Evolutionary conservation across 2,329 filamentous ascomycete species (phyloP).

Genomic region (Diaporthe amygdali): DNA sequence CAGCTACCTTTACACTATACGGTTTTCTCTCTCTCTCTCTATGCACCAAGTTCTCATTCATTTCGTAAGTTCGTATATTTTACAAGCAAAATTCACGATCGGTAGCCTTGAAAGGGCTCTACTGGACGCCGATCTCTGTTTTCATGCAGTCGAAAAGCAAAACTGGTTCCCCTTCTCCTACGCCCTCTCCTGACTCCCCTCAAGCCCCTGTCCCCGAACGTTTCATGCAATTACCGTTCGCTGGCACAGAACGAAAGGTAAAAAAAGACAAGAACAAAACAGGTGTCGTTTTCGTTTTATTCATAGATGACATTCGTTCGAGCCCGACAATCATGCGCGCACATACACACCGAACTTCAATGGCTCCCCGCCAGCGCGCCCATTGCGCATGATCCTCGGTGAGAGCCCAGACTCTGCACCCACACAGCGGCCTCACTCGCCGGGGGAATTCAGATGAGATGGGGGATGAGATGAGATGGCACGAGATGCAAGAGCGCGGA

Average conservation of each 20-base stretch:
- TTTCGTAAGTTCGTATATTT: not conserved
- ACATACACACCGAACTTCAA: not conserved
- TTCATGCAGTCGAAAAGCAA: not conserved
- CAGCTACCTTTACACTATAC: too few species aligned
- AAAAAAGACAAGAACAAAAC: not conserved
- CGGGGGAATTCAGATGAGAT: not conserved
- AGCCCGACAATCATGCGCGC: not conserved
- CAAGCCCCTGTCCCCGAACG: not conserved
- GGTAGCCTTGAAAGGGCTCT: not conserved
- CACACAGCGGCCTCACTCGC: not conserved
- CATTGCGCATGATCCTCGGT: not conserved
- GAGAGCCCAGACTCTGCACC: not conserved
- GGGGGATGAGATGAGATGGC: not conserved
- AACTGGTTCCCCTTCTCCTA: not conserved
- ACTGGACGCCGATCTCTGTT: too few species aligned
- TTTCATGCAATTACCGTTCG: not conserved
- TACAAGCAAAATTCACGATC: not conserved
- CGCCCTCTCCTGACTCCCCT: not conserved
- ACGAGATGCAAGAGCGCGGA: not conserved
- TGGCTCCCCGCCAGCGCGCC: not conserved
- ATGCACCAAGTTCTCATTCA: too few species aligned
- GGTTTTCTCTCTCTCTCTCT: not conserved
- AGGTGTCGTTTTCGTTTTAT: slow-evolving; percentile 7
- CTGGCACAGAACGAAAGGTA: not conserved
- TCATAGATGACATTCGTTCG: slow-evolving; percentile 1